phyloP scores from a whole-genome alignment of 371 early-diverging fungal genomes.

The Mucor plumbeus region DNA sequence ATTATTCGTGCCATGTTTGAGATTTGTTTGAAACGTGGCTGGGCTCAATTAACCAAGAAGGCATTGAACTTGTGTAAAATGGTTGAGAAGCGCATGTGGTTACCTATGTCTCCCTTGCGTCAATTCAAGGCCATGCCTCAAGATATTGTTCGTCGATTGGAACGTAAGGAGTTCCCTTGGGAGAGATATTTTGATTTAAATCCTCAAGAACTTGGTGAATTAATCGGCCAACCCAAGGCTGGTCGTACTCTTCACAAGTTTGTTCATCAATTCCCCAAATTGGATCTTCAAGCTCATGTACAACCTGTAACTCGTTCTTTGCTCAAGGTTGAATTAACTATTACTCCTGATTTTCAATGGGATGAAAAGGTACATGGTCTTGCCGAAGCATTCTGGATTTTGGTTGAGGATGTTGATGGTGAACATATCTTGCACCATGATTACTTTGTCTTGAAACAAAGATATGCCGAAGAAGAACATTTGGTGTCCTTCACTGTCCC shows the following conservation, averaged over 20 bases:
- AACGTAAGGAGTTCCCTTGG: conserved; percentile 95
- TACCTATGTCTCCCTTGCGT: conserved; percentile 92
- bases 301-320: conserved; percentile 93
- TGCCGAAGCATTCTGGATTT: conserved; percentile 92
- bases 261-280: conserved; percentile 92
- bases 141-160: conserved; percentile 86
- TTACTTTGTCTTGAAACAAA: conserved; percentile 82
- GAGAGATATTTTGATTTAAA: conserved; percentile 90
- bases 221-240: conserved; percentile 84
- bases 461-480: conserved; percentile 75
- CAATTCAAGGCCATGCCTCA: conserved; percentile 87
- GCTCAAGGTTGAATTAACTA: conserved; percentile 86
- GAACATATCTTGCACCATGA: conserved; percentile 90
- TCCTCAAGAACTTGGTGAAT: conserved; percentile 92
- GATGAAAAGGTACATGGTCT: conserved; percentile 86
- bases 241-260: conserved; percentile 87
- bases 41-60: conserved; percentile 89
- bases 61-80: conserved; percentile 92
- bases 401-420: conserved; percentile 94
- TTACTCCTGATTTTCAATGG: conserved; percentile 94
- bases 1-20: conserved; percentile 97
- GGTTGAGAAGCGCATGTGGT: conserved; percentile 93
- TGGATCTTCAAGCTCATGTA: conserved; percentile 88
- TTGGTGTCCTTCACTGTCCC: conserved; percentile 89
- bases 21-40: conserved; percentile 92